Conservation (phyloP, 257 asterid genomes). For the Fraxinus excelsior region DNA sequence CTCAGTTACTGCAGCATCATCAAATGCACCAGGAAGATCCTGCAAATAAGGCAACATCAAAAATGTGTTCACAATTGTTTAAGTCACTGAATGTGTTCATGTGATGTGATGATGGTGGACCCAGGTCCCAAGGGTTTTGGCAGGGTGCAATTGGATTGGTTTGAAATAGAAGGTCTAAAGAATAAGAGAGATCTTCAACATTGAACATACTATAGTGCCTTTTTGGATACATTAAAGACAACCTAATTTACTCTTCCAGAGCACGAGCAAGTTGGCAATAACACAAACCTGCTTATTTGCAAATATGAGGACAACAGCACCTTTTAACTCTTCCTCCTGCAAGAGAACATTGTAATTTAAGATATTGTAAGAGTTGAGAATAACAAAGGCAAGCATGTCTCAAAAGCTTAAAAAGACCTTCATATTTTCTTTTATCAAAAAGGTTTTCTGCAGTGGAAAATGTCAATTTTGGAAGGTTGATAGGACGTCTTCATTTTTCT, state of each 20-base stretch:
- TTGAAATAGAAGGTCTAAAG: not conserved
- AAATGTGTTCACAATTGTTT: slow-evolving; percentile 1
- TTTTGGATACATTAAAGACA: not conserved
- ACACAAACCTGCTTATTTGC: slow-evolving; percentile 45
- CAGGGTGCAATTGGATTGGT: not conserved
- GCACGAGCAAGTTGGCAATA: slow-evolving; percentile 2
- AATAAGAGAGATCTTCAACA: not conserved
- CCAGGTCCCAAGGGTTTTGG: not conserved
- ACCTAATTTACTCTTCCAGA: not conserved
- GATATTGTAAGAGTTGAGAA: not conserved
- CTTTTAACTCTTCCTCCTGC: slow-evolving; percentile 42
- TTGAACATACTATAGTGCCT: not conserved
- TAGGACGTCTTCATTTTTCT: not conserved
- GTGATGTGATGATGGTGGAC: not conserved
- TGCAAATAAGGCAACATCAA: slow-evolving; percentile 31
- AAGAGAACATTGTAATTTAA: not conserved
- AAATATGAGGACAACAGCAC: slow-evolving; percentile 51
- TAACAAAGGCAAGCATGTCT: not conserved
- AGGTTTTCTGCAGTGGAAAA: not conserved
- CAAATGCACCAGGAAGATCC: slow-evolving; percentile 99
- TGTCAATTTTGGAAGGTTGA: not conserved
- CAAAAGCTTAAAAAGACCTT: no score
- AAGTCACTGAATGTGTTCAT: not conserved
- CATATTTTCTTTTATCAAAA: no score
- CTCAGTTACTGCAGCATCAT: slow-evolving; percentile 90